Percentiles rank a stretch among this genome's conserved stretches.
phyloP scores from a whole-genome alignment of 75 land plant species.

The Chamaecyparis obtusa region DNA sequence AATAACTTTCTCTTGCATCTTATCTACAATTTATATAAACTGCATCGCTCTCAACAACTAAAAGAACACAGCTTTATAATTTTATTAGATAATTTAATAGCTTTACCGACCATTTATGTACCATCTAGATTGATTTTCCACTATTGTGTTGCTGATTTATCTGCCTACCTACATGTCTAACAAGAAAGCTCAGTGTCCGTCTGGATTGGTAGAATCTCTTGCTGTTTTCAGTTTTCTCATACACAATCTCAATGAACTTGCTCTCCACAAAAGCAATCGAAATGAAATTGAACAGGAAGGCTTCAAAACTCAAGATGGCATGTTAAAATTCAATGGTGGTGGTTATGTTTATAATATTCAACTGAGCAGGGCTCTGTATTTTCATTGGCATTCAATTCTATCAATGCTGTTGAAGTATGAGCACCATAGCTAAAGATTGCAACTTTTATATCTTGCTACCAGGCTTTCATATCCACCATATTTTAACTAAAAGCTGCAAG shows the following conservation, averaged over 20 bases:
- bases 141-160: background rate
- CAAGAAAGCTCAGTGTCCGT: background rate
- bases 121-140: background rate
- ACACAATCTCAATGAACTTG: background rate
- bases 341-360: background rate
- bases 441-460: background rate
- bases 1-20: background rate
- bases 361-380: background rate
- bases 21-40: no score
- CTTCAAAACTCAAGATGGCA: background rate
- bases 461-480: background rate
- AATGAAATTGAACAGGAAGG: background rate
- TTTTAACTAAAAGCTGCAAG: background rate
- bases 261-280: background rate
- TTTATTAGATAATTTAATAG: background rate
- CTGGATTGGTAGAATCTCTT: background rate
- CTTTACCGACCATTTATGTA: background rate
- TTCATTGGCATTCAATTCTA: background rate
- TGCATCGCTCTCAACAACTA: no score
- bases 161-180: background rate
- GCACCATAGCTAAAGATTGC: no score
- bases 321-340: background rate
- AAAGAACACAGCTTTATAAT: background rate
- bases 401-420: background rate
- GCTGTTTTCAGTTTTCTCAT: background rate